A percentile compares a stretch with the other conserved stretches of the same genome.
These are phyloP conservation scores for Lindgomyces ingoldianus DNA, from an alignment of 495 filamentous ascomycete genomes.

Conservation along the genomic window DNA sequence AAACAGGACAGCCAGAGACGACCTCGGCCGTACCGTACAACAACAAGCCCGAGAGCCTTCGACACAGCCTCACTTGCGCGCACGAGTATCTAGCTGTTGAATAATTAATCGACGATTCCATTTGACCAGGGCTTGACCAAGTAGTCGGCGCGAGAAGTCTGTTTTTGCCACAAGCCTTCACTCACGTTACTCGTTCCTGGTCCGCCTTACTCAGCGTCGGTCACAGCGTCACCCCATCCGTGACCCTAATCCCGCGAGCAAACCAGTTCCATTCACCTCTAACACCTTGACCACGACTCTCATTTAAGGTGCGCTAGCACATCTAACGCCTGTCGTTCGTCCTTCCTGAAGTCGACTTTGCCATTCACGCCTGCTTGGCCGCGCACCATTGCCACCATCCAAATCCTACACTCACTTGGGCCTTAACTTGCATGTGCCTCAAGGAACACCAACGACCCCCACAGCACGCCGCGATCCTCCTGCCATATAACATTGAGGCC, in stretches of 20 bases:
- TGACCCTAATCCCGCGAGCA: not conserved
- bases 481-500: slow-evolving; percentile 18
- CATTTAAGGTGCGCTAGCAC: not conserved
- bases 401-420: slow-evolving; percentile 1
- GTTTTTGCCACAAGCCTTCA: slow-evolving; percentile 26
- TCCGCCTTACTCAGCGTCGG: slow-evolving; percentile 4
- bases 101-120: not conserved
- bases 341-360: not conserved
- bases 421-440: slow-evolving; percentile 27
- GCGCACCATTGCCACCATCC: slow-evolving; percentile 21
- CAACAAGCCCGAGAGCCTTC: not conserved
- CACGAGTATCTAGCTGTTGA: no score
- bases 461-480: not conserved
- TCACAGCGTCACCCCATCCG: not conserved
- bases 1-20: not conserved
- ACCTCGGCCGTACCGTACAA: not conserved
- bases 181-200: not conserved
- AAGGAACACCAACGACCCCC: not conserved
- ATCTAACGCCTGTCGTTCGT: not conserved
- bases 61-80: slow-evolving; percentile 20
- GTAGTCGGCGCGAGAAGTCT: not conserved
- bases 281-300: not conserved
- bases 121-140: slow-evolving; percentile 8
- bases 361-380: slow-evolving; percentile 9
- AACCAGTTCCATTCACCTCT: not conserved